phyloP scores from a whole-genome alignment of 2,329 filamentous ascomycete genomes.

The Fusarium robinianum region DNA sequence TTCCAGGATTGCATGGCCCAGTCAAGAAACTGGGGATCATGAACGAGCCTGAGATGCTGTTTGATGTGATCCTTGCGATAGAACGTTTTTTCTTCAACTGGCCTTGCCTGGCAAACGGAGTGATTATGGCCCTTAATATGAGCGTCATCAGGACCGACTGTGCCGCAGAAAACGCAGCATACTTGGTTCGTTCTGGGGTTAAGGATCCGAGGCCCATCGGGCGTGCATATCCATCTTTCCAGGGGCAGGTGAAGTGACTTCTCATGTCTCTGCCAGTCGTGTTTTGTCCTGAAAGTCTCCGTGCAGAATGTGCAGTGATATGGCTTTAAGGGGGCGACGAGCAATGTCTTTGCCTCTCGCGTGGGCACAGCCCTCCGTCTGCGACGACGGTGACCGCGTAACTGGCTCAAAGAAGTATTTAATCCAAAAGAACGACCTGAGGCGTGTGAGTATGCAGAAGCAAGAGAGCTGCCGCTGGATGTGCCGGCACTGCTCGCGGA shows the following conservation, averaged over 20 bases:
- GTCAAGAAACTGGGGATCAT: slow-evolving; percentile 24
- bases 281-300: slow-evolving; percentile 48
- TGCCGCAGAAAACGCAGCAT: slow-evolving; percentile 46
- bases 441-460: slow-evolving; percentile 16
- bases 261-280: slow-evolving; percentile 55
- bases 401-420: too few species aligned
- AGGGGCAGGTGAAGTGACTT: slow-evolving; percentile 50
- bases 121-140: slow-evolving; percentile 43
- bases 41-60: slow-evolving; percentile 46
- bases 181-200: too few species aligned
- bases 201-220: slow-evolving; percentile 40
- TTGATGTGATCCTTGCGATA: slow-evolving; percentile 47
- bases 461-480: slow-evolving; percentile 16
- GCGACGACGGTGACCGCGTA: slow-evolving; percentile 6
- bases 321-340: background rate
- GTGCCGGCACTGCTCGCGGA: slow-evolving; percentile 28
- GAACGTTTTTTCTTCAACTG: slow-evolving; percentile 46
- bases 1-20: slow-evolving; percentile 4
- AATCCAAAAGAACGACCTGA: too few species aligned
- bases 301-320: slow-evolving; percentile 51
- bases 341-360: slow-evolving; percentile 5
- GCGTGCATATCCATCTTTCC: slow-evolving; percentile 49
- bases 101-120: slow-evolving; percentile 53
- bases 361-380: slow-evolving; percentile 1
- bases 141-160: slow-evolving; percentile 32